Percentiles rank a stretch among this genome's conserved stretches.
phyloP scores from a whole-genome alignment of 108 stramenopile genomes.

The Nitzschia palea region DNA sequence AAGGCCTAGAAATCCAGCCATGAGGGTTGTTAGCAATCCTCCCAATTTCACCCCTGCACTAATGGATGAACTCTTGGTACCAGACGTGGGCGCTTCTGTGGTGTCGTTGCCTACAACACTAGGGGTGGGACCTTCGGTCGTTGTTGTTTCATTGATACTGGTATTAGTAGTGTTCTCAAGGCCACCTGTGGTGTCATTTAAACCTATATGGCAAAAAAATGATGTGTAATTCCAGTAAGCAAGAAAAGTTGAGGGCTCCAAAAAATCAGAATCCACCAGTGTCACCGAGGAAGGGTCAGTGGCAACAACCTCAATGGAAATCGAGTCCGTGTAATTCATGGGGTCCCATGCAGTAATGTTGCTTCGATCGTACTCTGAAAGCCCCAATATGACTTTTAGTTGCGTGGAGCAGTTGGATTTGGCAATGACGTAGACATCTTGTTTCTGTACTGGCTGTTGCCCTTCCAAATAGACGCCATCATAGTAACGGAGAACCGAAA shows the following conservation, averaged over 20 bases:
- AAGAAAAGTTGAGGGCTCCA: not conserved
- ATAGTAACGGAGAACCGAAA: conserved; percentile 3
- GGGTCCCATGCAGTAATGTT: not conserved
- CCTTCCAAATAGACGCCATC: not conserved
- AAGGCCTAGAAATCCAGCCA: not conserved
- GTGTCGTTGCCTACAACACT: too few relatives aligned
- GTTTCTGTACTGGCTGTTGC: not conserved
- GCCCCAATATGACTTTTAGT: not conserved
- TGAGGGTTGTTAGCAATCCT: not conserved
- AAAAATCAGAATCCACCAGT: not conserved
- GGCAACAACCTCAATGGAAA: not conserved
- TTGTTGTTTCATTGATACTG: too few relatives aligned
- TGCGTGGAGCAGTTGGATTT: not conserved
- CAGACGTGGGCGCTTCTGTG: too few relatives aligned
- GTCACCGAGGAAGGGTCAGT: not conserved
- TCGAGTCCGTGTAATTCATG: conserved; percentile 2
- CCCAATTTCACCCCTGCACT: too few relatives aligned
- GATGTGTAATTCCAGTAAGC: conserved; percentile 11
- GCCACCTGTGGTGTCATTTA: too few relatives aligned
- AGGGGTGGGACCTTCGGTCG: too few relatives aligned
- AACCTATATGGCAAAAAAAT: not conserved
- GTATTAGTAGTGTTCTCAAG: too few relatives aligned
- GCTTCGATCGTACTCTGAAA: not conserved
- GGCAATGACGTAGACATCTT: conserved; percentile 2
- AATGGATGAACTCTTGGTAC: too few relatives aligned